A percentile compares a stretch with the other conserved stretches of the same genome.
These are phyloP conservation scores for Microdochium trichocladiopsis DNA, from an alignment of 2,329 filamentous ascomycete species.

Conservation along the genomic window DNA sequence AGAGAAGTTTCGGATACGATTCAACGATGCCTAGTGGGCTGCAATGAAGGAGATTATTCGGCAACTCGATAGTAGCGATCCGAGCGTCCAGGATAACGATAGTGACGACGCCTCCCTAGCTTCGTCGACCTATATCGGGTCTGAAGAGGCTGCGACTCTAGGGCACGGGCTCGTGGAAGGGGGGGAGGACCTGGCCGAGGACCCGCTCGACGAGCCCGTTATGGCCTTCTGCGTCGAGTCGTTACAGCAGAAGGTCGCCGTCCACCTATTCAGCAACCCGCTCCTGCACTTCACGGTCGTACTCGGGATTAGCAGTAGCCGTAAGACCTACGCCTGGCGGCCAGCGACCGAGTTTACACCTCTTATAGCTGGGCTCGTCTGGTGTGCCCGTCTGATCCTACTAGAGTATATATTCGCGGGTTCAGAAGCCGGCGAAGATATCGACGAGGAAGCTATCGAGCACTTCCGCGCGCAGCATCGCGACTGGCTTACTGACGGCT, in stretches of 20 bases:
- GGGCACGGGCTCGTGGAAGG: too few species aligned
- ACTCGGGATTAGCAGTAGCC: neutral
- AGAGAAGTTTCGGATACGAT: too few species aligned
- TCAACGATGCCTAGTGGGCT: too few species aligned
- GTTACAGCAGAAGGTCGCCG: too few species aligned
- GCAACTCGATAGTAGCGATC: neutral
- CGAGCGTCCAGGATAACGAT: neutral
- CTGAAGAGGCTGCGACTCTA: neutral
- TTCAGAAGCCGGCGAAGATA: too few species aligned
- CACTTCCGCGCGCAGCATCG: too few species aligned
- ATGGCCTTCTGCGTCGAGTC: too few species aligned
- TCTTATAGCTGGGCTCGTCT: neutral
- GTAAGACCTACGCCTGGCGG: neutral
- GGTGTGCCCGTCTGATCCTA: neutral
- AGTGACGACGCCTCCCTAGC: neutral
- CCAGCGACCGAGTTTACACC: too few species aligned
- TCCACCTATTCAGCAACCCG: too few species aligned
- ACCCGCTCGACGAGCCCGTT: neutral
- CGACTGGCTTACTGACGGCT: too few species aligned
- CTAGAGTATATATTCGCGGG: too few species aligned
- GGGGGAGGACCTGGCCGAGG: neutral
- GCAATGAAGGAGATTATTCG: neutral
- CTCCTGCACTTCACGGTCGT: neutral
- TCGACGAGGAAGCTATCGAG: too few species aligned
- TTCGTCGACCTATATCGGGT: neutral